Conservation (phyloP, 768 basidiomycete genomes). For the Trametes cingulata region DNA sequence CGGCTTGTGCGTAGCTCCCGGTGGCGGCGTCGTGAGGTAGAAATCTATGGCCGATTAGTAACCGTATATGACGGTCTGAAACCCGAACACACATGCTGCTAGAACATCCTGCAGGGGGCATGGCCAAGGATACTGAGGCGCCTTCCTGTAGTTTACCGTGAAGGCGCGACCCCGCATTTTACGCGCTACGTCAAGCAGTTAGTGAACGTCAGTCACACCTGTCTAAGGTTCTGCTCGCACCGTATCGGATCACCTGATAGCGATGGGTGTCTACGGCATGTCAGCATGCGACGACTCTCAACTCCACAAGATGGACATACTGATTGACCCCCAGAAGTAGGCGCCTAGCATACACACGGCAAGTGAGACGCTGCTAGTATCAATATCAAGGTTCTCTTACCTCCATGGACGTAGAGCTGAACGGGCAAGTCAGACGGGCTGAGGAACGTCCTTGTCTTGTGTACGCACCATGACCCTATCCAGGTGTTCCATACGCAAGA, state of each 20-base stretch:
- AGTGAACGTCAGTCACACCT: neutral
- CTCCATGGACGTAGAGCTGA: conserved; percentile 69
- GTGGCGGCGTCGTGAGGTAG: conserved; percentile 73
- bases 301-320: conserved; percentile 33
- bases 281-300: neutral
- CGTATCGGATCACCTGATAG: conserved; percentile 59
- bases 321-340: conserved; percentile 67
- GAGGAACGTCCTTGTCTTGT: neutral
- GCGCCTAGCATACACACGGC: conserved; percentile 42
- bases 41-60: conserved; percentile 46
- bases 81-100: conserved; percentile 56
- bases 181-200: conserved; percentile 44
- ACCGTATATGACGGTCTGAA: neutral
- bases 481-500: conserved; percentile 53
- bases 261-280: conserved; percentile 51
- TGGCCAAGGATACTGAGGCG: conserved; percentile 86
- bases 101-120: conserved; percentile 75
- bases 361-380: neutral
- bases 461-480: conserved; percentile 54
- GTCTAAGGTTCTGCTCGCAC: conserved; percentile 31
- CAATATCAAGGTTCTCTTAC: conserved; percentile 30
- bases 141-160: conserved; percentile 67
- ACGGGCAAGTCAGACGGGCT: conserved; percentile 6
- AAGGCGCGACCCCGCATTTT: conserved; percentile 74
- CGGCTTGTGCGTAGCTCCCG: conserved; percentile 60